phyloP scores from a whole-genome alignment of 2,329 filamentous ascomycete species.

The Teratosphaeriaceae sp. region DNA sequence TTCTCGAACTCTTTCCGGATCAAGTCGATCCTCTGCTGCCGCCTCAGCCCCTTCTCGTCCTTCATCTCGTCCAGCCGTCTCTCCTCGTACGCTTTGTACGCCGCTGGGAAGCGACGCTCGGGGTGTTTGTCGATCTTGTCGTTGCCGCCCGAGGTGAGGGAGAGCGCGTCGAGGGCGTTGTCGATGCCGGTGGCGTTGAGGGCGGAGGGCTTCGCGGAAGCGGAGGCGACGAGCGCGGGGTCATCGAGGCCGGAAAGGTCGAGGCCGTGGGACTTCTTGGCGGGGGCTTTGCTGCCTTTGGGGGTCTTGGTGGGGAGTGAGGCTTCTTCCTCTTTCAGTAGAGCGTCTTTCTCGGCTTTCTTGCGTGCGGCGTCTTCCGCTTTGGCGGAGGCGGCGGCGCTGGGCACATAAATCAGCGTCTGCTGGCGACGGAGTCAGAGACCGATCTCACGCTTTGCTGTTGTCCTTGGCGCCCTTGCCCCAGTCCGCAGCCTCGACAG shows the following conservation, averaged over 20 bases:
- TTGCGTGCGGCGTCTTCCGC: slow-evolving; percentile 76
- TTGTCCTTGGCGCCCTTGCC: slow-evolving; percentile 75
- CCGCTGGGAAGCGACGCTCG: slow-evolving; percentile 79
- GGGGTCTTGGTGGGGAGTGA: slow-evolving; percentile 53
- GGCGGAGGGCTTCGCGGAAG: slow-evolving; percentile 43
- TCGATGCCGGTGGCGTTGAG: slow-evolving; percentile 86
- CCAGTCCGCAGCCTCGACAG: slow-evolving; percentile 72
- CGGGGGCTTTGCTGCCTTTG: slow-evolving; percentile 58
- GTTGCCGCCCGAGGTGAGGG: slow-evolving; percentile 53
- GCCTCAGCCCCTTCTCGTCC: slow-evolving; percentile 69
- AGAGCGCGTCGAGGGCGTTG: slow-evolving; percentile 83
- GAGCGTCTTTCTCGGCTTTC: slow-evolving; percentile 85
- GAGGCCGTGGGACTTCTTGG: slow-evolving; percentile 55
- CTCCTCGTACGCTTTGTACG: slow-evolving; percentile 77
- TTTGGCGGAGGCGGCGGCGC: slow-evolving; percentile 77
- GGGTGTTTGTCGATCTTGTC: slow-evolving; percentile 82
- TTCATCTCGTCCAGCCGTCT: slow-evolving; percentile 78
- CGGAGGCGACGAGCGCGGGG: slow-evolving; percentile 37
- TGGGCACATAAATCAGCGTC: slow-evolving; percentile 35
- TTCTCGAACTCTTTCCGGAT: slow-evolving; percentile 92
- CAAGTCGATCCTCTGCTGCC: slow-evolving; percentile 77
- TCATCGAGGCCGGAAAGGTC: slow-evolving; percentile 68
- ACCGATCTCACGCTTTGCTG: slow-evolving; percentile 85
- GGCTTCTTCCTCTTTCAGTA: slow-evolving; percentile 76
- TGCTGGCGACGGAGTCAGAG: too few relatives aligned